Conservation (phyloP, 169 alveolate genomes). For the Plasmodium ovale region DNA sequence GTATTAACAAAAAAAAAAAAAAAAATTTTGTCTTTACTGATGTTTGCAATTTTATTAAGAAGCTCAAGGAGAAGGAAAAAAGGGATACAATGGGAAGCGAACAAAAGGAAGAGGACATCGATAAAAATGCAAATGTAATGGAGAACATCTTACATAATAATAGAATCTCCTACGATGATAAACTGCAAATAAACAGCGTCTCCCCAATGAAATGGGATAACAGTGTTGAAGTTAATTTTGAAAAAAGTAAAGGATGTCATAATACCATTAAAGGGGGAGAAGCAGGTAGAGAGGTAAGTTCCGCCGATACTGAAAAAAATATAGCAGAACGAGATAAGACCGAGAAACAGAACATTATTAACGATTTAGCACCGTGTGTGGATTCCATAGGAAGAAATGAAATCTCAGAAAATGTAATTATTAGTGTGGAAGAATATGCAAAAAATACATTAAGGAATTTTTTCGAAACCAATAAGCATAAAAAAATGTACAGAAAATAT, state of each 20-base stretch:
- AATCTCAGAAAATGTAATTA: background rate
- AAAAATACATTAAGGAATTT: conserved; percentile 27
- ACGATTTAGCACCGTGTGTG: background rate
- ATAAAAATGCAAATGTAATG: background rate
- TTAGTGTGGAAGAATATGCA: conserved; percentile 59
- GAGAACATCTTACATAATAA: conserved; percentile 2
- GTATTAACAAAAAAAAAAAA: conserved; percentile 25
- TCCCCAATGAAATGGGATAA: too few relatives aligned
- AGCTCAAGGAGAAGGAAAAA: conserved; percentile 13
- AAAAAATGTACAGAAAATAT: conserved; percentile 38
- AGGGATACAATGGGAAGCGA: background rate
- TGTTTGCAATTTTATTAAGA: conserved; percentile 40
- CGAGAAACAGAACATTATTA: too few relatives aligned
- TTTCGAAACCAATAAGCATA: conserved; percentile 32
- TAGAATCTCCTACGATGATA: background rate
- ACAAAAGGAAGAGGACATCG: background rate
- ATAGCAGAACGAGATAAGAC: too few relatives aligned
- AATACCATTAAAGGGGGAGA: background rate
- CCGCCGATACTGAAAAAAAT: too few relatives aligned
- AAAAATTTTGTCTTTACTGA: conserved; percentile 40
- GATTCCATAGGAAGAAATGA: background rate
- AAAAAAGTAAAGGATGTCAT: background rate
- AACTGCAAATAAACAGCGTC: background rate
- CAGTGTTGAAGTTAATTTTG: background rate
- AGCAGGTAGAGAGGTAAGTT: background rate